phyloP scores from a whole-genome alignment of 2,329 filamentous ascomycete species.

The Talaromyces atroroseus region DNA sequence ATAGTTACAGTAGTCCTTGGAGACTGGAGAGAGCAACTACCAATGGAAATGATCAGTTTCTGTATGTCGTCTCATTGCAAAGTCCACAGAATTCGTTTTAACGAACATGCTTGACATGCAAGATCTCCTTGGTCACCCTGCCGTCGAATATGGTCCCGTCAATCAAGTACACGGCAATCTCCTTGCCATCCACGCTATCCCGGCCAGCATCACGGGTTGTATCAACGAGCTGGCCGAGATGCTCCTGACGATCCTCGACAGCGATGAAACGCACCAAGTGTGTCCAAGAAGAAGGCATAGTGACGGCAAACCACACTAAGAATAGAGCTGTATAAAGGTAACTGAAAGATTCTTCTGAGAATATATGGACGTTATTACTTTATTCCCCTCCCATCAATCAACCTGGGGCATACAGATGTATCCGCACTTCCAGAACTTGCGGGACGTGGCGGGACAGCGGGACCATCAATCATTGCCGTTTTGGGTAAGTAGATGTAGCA shows the following conservation, averaged over 20 bases:
- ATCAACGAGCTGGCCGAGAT: conserved; percentile 28
- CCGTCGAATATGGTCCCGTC: conserved; percentile 26
- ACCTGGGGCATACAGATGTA: too few relatives aligned
- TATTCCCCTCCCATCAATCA: too few relatives aligned
- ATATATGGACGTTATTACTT: too few relatives aligned
- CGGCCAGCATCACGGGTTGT: conserved; percentile 22
- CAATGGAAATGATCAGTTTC: background rate
- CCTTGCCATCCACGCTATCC: conserved; percentile 18
- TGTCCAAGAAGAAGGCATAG: conserved; percentile 23
- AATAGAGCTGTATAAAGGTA: too few relatives aligned
- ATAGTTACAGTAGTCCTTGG: conserved; percentile 22
- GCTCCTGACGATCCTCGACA: conserved; percentile 23
- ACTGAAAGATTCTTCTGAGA: too few relatives aligned
- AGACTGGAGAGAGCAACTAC: conserved; percentile 26
- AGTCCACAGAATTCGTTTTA: background rate
- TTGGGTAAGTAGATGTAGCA: too few relatives aligned
- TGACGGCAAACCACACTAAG: background rate
- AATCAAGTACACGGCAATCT: conserved; percentile 22
- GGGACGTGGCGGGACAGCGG: too few relatives aligned
- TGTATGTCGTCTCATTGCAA: too few relatives aligned
- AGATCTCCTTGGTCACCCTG: conserved; percentile 19
- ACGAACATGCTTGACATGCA: conserved; percentile 20
- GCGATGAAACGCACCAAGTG: conserved; percentile 29
- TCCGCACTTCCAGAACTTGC: too few relatives aligned
- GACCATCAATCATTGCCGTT: too few relatives aligned